Percentiles rank a stretch among this genome's conserved stretches.
phyloP scores from a whole-genome alignment of 768 basidiomycete species.

The Mycena maculata region DNA sequence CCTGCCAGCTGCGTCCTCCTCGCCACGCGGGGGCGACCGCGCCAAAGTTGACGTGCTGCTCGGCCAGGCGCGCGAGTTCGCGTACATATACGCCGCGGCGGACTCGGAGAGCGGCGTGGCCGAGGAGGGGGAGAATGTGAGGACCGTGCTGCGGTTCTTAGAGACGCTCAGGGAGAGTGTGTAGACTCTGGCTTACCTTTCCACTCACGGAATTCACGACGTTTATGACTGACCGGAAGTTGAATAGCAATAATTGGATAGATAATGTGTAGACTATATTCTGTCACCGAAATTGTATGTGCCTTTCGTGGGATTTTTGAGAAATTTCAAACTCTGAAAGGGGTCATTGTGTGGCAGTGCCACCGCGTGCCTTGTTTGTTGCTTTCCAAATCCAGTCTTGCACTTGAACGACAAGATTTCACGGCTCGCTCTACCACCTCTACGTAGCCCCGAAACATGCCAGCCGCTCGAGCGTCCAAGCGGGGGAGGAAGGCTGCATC shows the following conservation, averaged over 20 bases:
- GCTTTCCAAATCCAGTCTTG: background rate
- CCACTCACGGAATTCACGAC: slow-evolving; percentile 13
- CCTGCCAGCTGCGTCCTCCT: slow-evolving; percentile 16
- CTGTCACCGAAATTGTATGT: too few relatives aligned
- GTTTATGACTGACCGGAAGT: slow-evolving; percentile 2
- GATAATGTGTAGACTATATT: too few relatives aligned
- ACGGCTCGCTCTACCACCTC: too few relatives aligned
- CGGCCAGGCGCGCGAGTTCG: slow-evolving; percentile 60
- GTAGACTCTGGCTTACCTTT: background rate
- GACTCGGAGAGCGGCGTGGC: slow-evolving; percentile 35
- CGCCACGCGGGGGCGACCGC: slow-evolving; percentile 29
- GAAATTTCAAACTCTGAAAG: too few relatives aligned
- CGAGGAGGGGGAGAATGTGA: slow-evolving; percentile 56
- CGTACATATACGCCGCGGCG: slow-evolving; percentile 54
- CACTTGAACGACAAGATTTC: background rate
- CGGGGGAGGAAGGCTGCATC: slow-evolving; percentile 27
- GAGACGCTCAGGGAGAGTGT: slow-evolving; percentile 53
- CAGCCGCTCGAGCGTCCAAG: slow-evolving; percentile 21
- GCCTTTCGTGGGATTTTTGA: too few relatives aligned
- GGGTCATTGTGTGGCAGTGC: background rate
- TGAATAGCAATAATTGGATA: too few relatives aligned
- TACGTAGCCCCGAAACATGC: slow-evolving; percentile 6
- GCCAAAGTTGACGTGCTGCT: slow-evolving; percentile 49
- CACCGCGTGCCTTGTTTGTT: background rate
- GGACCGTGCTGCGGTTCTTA: slow-evolving; percentile 65